phyloP scores from a whole-genome alignment of 768 basidiomycete species.

The Boletus vinaceobasis region DNA sequence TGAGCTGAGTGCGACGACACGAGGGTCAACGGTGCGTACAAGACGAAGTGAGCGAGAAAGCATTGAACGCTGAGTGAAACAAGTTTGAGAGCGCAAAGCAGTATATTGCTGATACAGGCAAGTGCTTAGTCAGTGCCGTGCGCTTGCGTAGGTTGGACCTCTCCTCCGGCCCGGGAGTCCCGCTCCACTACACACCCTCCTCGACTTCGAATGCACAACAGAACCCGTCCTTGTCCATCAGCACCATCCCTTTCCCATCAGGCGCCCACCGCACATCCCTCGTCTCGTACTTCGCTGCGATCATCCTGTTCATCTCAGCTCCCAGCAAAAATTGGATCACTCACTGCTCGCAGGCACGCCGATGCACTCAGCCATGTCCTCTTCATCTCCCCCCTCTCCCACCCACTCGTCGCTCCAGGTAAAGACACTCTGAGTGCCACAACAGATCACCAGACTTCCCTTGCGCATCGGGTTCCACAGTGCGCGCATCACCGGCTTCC shows the following conservation, averaged over 20 bases:
- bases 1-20: slow-evolving; percentile 34
- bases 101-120: neutral
- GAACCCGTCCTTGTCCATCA: slow-evolving; percentile 76
- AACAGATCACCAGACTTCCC: slow-evolving; percentile 65
- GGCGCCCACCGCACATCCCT: slow-evolving; percentile 76
- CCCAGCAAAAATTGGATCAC: neutral
- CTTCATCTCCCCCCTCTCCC: slow-evolving; percentile 52
- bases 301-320: neutral
- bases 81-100: neutral
- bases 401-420: slow-evolving; percentile 85
- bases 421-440: slow-evolving; percentile 64
- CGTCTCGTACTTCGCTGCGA: slow-evolving; percentile 65
- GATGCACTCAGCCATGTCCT: slow-evolving; percentile 86
- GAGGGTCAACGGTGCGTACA: slow-evolving; percentile 42
- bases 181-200: slow-evolving; percentile 24
- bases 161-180: neutral
- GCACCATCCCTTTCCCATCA: slow-evolving; percentile 76
- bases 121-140: slow-evolving; percentile 20
- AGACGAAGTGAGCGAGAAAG: slow-evolving; percentile 62
- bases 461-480: slow-evolving; percentile 85
- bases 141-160: neutral
- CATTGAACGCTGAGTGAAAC: slow-evolving; percentile 36
- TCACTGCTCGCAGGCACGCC: slow-evolving; percentile 82
- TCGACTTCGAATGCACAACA: slow-evolving; percentile 85
- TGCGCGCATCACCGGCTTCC: slow-evolving; percentile 58